Base-by-base conservation (phyloP, 495 filamentous ascomycete genomes). In the Penicillium roqueforti region DNA sequence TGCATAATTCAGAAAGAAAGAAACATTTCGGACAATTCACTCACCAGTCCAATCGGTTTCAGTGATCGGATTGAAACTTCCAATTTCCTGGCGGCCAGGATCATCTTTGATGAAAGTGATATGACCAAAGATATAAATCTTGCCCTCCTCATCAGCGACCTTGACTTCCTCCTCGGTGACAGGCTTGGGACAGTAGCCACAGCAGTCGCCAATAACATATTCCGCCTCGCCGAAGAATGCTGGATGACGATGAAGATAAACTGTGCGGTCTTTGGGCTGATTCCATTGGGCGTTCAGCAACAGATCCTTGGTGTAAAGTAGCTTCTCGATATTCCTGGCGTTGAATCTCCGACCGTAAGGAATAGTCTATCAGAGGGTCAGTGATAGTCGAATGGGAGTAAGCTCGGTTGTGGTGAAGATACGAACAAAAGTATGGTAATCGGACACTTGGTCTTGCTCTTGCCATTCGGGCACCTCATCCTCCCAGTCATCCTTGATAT, bases 231-330 rank as follows among this genome's bases (percentile, higher is more conserved):
- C 87, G 53, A 90, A 87, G 59, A 77, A 90, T 36, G 83, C 86
- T 11, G 89, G 89, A 60, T 93, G 89, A 3, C 89, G 80, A 67
- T 93, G 89, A 4, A 93, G 76, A 55, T 87, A 81, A 3, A 90
- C 84, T 36, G 81, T 72, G 16, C 89, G 77, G 26, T 88, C 81
- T 16, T 88, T 81, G 0, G 76, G 76, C 56, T 84, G 80, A 57
- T 92, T 93, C 88, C 88, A 93, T 61, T 93, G 87, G 0, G 88
- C 87, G 57, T 93, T 93, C 9, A 93, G 78, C n/a, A 92, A 74
- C 11, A 91, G 65, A 61, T 93, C 89, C 54, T 86, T 85, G 3
- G 85, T 87, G 66, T 88, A 91, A 29, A 90, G 78, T 0, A 91
- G 71, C 57, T 86, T 88, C 63, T 91, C 87, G 47, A 91, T 89